Base-by-base conservation (phyloP, 1,139 yeast genomes). In the Candida labiduridarum region DNA sequence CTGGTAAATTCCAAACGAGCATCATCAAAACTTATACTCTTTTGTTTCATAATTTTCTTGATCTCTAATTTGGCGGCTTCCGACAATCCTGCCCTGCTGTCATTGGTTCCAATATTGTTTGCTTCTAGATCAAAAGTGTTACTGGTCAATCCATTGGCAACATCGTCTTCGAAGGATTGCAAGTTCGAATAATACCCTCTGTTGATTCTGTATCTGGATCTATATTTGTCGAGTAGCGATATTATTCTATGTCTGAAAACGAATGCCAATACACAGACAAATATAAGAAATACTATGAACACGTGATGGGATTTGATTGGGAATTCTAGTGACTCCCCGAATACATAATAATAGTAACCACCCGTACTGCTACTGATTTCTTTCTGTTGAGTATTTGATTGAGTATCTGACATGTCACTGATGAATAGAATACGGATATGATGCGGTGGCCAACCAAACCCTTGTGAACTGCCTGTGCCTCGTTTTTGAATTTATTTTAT, bases 71-170 rank as follows among this genome's bases (percentile, higher is more conserved):
- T 84, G 2, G 88, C 82, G 4, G 55, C 62, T 36, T 73, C 81
- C 63, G 82, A 84, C 42, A 89, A 71, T 0, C 96, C 96, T 14
- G 68, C 61, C 49, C 96, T 76, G 0, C 71, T 45, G 60, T 89
- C 96, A 11, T 67, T 64, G 22, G 54, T 61, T 12, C 72, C 58
- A 52, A 86, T 84, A 44, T 77, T 74, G 11, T 45, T 43, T 12
- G 70, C 58, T 5, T 61, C 60, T 30, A 88, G 64, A 62, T 85
- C 82, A 60, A 89, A 89, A 36, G 71, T 79, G 40, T 67, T 71
- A 15, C 95, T 87, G 38, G 76, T 71, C 36, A 89, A 67, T 0
- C 96, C 96, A n/a, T 72, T 71, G 47, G 83, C 89, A 22, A 83
- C 60, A 63, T 89, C 96, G 12, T 74, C 74, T 41, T 71, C 69